Evolutionary conservation across 164 flowering plant species (phyloP).

Genomic region (Houttuynia cordata): DNA sequence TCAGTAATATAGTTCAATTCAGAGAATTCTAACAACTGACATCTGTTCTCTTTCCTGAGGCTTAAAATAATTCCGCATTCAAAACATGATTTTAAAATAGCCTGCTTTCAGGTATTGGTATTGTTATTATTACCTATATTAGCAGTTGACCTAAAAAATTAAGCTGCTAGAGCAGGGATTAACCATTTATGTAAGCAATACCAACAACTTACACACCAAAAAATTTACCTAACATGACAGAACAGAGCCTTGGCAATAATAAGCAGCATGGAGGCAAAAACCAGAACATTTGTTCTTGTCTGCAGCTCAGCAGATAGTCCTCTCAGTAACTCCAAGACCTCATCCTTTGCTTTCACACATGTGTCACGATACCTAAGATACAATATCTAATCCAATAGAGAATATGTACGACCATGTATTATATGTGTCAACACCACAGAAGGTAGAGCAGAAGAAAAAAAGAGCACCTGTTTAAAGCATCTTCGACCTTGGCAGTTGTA

Average conservation of each 20-base stretch:
- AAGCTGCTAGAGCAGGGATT: too few relatives aligned
- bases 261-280: slow-evolving; percentile 82
- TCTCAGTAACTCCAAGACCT: slow-evolving; percentile 68
- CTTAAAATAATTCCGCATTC: too few relatives aligned
- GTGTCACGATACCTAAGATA: slow-evolving; percentile 78
- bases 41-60: too few relatives aligned
- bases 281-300: slow-evolving; percentile 63
- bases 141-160: too few relatives aligned
- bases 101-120: too few relatives aligned
- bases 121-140: too few relatives aligned
- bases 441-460: not conserved
- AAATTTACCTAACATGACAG: slow-evolving; percentile 74
- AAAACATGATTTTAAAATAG: too few relatives aligned
- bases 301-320: slow-evolving; percentile 73
- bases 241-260: slow-evolving; percentile 87
- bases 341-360: slow-evolving; percentile 54
- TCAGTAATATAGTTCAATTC: too few relatives aligned
- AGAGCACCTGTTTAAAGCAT: slow-evolving; percentile 54
- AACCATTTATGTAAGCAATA: too few relatives aligned
- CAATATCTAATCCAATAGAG: not conserved
- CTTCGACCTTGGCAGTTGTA: slow-evolving; percentile 80
- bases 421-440: not conserved
- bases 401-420: not conserved
- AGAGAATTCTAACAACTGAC: too few relatives aligned
- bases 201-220: not conserved